Base-by-base conservation (phyloP, 2,329 filamentous ascomycete genomes). In the Arthrobotrys conoides region DNA sequence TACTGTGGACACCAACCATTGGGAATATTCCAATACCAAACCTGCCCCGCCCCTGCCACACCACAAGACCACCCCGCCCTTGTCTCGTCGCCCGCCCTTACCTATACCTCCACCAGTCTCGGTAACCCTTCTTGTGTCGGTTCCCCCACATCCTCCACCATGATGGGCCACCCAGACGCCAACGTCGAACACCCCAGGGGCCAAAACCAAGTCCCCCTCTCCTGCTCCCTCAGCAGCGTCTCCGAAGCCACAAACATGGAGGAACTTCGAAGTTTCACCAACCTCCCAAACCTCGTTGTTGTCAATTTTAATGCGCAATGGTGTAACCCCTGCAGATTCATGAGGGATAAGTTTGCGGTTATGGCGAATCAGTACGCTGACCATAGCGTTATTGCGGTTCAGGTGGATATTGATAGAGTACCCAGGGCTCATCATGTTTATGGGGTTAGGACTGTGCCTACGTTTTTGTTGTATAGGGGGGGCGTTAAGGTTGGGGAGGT, bases 351-450 rank as follows among this genome's bases (percentile, higher is more conserved):
- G 46, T 46, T 27, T 14, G 20, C 59, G 16, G 22, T 36, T 12
- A 46, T 64, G 8, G 59, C 59, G 18, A 64, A 64, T 10, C 59
- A 48, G 41, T 64, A 48, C 22, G 59, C 59, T 12, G 59, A 64
- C 20, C 38, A 64, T 16, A 27, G 38, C 20, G 38, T 64, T 5
- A 1, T n/a, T 3, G 10, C 59, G 0, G 24, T 64, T n/a, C 20
- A 46, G 14, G 22, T 64, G 10, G 59, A 64, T 46, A 48, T 64
- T 14, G 59, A 64, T 64, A 64, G 46, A n/a, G 36, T 64, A 9
- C 9, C 20, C 5, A 36, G 59, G 14, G 27, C 36, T 30, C 18
- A 64, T 30, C 38, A 12, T 5, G 38, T 48, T 20, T 64, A 64
- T 18, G 59, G 59, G 22, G 59, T 64, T 64, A 46, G 59, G 9